A percentile compares a stretch with the other conserved stretches of the same genome.
These are phyloP conservation scores for Neoarthrinium moseri DNA, from an alignment of 2,329 filamentous ascomycete species.

Conservation along the genomic window DNA sequence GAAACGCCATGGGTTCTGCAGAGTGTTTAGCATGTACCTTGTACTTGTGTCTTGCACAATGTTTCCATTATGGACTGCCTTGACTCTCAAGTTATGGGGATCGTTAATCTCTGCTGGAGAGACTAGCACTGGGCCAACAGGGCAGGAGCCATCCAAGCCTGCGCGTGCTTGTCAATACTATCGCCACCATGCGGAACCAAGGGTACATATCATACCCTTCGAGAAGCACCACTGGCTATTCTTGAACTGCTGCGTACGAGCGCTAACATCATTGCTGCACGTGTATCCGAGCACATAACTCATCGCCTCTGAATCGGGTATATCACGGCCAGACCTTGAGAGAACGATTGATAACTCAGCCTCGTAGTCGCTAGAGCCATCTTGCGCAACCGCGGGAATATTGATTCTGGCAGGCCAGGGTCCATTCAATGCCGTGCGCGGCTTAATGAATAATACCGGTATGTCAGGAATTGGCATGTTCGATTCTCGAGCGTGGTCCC, in stretches of 20 bases:
- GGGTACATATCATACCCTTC: constrained; percentile 27
- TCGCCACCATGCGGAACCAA: background rate
- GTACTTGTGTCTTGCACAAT: constrained; percentile 35
- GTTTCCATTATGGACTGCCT: constrained; percentile 33
- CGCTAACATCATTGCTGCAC: constrained; percentile 36
- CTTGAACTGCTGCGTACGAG: constrained; percentile 34
- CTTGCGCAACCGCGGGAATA: constrained; percentile 30
- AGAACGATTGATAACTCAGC: constrained; percentile 38
- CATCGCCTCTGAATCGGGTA: constrained; percentile 33
- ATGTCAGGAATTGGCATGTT: constrained; percentile 32
- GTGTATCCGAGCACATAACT: constrained; percentile 40
- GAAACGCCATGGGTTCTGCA: too few relatives aligned
- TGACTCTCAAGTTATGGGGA: constrained; percentile 28
- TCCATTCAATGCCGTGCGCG: constrained; percentile 31
- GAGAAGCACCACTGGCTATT: constrained; percentile 37
- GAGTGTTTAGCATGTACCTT: constrained; percentile 16
- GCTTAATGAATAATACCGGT: constrained; percentile 38
- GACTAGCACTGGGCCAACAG: constrained; percentile 34
- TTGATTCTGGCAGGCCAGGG: constrained; percentile 27
- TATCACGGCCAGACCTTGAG: constrained; percentile 33
- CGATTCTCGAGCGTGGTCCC: constrained; percentile 36
- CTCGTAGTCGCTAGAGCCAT: constrained; percentile 38
- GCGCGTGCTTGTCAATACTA: background rate
- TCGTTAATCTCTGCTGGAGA: constrained; percentile 26
- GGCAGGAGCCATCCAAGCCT: constrained; percentile 34